These are phyloP conservation scores for Metarhizium guizhouense DNA, from an alignment of 2,329 filamentous ascomycete species.

Conservation along the genomic window DNA sequence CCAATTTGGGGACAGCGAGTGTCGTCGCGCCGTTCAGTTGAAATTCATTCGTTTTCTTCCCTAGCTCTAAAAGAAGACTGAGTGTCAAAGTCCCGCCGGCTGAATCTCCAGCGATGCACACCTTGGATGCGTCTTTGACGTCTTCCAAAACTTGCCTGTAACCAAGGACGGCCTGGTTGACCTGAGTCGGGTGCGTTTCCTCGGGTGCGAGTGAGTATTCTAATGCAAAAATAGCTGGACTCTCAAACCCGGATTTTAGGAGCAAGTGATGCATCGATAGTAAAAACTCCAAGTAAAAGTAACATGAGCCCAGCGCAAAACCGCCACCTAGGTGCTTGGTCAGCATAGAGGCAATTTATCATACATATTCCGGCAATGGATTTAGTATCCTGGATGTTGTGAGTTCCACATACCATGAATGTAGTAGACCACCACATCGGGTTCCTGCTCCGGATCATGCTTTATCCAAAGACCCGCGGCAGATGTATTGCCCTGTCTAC, in stretches of 20 bases:
- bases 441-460: conserved; percentile 46
- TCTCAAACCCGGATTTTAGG: conserved; percentile 54
- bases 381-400: background rate
- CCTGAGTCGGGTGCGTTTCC: conserved; percentile 61
- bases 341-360: background rate
- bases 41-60: conserved; percentile 14
- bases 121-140: conserved; percentile 46
- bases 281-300: conserved; percentile 81
- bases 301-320: conserved; percentile 72
- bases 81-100: conserved; percentile 69
- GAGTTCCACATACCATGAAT: conserved; percentile 54
- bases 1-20: conserved; percentile 37
- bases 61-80: conserved; percentile 61
- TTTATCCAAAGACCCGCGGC: conserved; percentile 63
- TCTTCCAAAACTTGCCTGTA: conserved; percentile 61
- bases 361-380: background rate
- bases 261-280: conserved; percentile 62
- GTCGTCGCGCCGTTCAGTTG: conserved; percentile 7
- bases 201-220: conserved; percentile 78
- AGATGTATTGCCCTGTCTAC: conserved; percentile 25
- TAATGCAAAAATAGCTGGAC: conserved; percentile 70
- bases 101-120: conserved; percentile 71
- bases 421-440: conserved; percentile 77
- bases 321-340: conserved; percentile 51
- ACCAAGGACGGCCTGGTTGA: conserved; percentile 59